Conservation (phyloP, 2,329 filamentous ascomycete genomes). For the Tolypocladium tropicale region DNA sequence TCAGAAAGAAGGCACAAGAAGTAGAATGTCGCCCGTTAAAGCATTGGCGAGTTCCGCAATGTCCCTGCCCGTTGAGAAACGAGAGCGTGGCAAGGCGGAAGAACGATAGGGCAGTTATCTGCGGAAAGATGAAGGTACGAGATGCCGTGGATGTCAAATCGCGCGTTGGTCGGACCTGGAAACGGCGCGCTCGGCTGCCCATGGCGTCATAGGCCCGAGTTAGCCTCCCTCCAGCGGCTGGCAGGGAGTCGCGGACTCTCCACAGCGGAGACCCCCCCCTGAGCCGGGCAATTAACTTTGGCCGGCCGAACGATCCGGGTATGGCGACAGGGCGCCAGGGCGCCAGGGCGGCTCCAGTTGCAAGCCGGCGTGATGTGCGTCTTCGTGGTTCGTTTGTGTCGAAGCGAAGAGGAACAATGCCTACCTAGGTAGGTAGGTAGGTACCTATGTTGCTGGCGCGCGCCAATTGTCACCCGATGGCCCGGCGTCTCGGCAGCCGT, state of each 20-base stretch:
- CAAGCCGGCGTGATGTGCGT: neutral
- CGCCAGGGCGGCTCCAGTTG: no score
- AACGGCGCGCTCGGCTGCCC: neutral
- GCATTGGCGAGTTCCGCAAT: neutral
- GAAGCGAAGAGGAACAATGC: no score
- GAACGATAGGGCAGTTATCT: neutral
- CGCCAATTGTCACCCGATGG: no score
- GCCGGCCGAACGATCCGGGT: no score
- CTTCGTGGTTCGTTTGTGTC: no score
- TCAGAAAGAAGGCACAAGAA: neutral
- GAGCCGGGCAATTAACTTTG: neutral
- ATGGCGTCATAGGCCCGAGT: constrained; percentile 1
- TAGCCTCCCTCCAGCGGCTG: neutral
- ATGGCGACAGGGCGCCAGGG: no score
- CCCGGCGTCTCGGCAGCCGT: no score
- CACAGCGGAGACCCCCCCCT: neutral
- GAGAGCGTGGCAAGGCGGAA: neutral
- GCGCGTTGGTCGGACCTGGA: neutral
- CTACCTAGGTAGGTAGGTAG: no score
- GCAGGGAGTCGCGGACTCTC: neutral
- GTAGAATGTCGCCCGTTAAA: neutral
- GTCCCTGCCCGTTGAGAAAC: neutral
- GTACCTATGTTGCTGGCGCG: no score
- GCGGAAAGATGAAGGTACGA: neutral
- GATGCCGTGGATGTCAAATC: neutral